These are phyloP conservation scores for Wickerhamomyces strasburgensis DNA, from an alignment of 805 yeast species.

Conservation along the genomic window DNA sequence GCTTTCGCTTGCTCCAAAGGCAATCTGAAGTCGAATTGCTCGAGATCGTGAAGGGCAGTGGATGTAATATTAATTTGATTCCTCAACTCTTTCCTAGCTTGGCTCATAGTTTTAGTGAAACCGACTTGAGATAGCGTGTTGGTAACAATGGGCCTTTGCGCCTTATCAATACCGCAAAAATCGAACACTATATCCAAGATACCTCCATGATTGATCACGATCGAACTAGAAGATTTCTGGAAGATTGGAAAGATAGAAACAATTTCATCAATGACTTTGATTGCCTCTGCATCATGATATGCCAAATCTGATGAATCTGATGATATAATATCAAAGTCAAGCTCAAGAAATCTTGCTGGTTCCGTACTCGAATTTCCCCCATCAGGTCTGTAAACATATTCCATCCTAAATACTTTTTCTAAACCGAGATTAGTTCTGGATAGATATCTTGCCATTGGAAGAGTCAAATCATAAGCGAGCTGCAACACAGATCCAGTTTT, in stretches of 20 bases:
- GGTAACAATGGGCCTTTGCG: conserved; percentile 65
- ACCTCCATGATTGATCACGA: conserved; percentile 77
- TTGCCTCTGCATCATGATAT: conserved; percentile 81
- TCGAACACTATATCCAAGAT: conserved; percentile 71
- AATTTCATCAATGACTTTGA: conserved; percentile 77
- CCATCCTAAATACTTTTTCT: conserved; percentile 67
- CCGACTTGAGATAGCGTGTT: conserved; percentile 75
- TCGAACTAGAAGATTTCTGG: conserved; percentile 45
- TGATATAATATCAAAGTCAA: conserved; percentile 74
- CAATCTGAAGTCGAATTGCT: conserved; percentile 69
- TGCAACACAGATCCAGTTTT: conserved; percentile 84
- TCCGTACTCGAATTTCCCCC: conserved; percentile 54
- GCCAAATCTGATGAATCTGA: conserved; percentile 42
- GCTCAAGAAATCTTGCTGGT: conserved; percentile 73
- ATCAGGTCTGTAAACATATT: conserved; percentile 74
- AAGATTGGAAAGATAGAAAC: conserved; percentile 63
- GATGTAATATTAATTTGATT: conserved; percentile 71
- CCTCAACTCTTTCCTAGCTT: conserved; percentile 49
- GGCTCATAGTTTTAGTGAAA: conserved; percentile 57
- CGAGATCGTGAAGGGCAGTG: conserved; percentile 76
- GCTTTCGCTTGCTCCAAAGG: conserved; percentile 61
- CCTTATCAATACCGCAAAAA: conserved; percentile 75
- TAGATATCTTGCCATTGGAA: conserved; percentile 83
- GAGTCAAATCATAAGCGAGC: conserved; percentile 80
- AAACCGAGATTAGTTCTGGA: conserved; percentile 55